Percentiles rank a stretch among this genome's conserved stretches.
These are phyloP conservation scores for Plasmodium inui DNA, from an alignment of 169 alveolate genomes.

Conservation along the genomic window DNA sequence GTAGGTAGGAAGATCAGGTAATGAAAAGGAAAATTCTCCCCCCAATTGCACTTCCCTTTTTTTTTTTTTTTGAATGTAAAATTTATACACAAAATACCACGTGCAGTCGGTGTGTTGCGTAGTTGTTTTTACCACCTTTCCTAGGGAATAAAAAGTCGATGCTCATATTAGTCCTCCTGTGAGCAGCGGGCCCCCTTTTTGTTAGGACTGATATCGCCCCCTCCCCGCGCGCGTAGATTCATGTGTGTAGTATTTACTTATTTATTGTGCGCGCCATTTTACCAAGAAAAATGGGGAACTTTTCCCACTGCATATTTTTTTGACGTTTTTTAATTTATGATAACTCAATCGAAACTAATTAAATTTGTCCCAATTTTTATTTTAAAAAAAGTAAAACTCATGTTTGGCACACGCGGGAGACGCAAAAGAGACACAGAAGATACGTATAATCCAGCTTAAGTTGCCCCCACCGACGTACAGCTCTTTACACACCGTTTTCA, in stretches of 20 bases:
- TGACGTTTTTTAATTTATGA: slow-evolving; percentile 3
- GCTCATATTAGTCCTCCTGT: neutral
- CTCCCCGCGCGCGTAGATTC: neutral
- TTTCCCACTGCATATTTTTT: neutral
- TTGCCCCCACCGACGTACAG: neutral
- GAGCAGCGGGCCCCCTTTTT: neutral
- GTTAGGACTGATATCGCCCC: neutral
- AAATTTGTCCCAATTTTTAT: neutral
- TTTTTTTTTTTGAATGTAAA: neutral
- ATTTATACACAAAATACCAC: neutral
- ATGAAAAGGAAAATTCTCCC: slow-evolving; percentile 3
- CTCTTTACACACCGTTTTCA: neutral
- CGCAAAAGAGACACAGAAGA: neutral
- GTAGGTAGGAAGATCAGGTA: neutral
- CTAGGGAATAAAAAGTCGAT: neutral
- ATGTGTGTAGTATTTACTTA: neutral
- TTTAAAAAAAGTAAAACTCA: neutral
- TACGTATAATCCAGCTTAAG: neutral
- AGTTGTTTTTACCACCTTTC: neutral
- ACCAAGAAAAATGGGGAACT: neutral
- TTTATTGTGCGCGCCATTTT: neutral
- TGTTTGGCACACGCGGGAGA: neutral
- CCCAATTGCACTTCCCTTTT: neutral
- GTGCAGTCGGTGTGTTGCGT: neutral
- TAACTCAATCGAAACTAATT: neutral